These are phyloP conservation scores for Malassezia obtusa DNA, from an alignment of 1,284 basidiomycete genomes.

Conservation along the genomic window DNA sequence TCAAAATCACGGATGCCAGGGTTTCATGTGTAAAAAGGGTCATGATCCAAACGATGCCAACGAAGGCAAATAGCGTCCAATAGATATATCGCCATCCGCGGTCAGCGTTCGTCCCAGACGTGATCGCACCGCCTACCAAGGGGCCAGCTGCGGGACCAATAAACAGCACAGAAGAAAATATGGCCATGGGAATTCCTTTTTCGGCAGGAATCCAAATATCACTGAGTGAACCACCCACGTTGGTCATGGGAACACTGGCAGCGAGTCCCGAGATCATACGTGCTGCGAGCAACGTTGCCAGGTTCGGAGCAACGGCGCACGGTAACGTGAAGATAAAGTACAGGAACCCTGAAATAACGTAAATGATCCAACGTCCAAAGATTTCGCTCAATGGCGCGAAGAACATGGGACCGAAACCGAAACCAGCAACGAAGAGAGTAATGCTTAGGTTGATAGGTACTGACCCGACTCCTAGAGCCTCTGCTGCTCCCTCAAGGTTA, in stretches of 20 bases:
- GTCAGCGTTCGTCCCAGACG: constrained; percentile 43
- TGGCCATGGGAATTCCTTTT: constrained; percentile 58
- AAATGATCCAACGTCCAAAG: constrained; percentile 51
- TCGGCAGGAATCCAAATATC: background rate
- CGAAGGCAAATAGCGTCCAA: constrained; percentile 64
- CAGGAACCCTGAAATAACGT: constrained; percentile 19
- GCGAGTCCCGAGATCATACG: constrained; percentile 62
- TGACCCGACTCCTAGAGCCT: constrained; percentile 24
- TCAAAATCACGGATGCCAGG: constrained; percentile 55
- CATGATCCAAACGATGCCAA: constrained; percentile 52
- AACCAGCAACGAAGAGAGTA: constrained; percentile 58
- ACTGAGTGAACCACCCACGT: constrained; percentile 50
- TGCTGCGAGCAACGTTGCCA: constrained; percentile 58
- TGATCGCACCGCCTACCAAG: constrained; percentile 49
- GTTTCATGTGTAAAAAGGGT: constrained; percentile 68
- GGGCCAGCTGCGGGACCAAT: constrained; percentile 54
- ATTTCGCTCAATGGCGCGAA: constrained; percentile 57
- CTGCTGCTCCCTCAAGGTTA: background rate
- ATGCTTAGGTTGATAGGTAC: constrained; percentile 62
- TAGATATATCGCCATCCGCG: constrained; percentile 61
- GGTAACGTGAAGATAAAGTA: constrained; percentile 56
- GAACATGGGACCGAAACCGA: constrained; percentile 32
- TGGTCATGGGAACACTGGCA: constrained; percentile 52
- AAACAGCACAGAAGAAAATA: background rate
- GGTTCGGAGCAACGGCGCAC: constrained; percentile 58